Base-by-base conservation (phyloP, 441 rosid species). In the Adansonia rubrostipa region DNA sequence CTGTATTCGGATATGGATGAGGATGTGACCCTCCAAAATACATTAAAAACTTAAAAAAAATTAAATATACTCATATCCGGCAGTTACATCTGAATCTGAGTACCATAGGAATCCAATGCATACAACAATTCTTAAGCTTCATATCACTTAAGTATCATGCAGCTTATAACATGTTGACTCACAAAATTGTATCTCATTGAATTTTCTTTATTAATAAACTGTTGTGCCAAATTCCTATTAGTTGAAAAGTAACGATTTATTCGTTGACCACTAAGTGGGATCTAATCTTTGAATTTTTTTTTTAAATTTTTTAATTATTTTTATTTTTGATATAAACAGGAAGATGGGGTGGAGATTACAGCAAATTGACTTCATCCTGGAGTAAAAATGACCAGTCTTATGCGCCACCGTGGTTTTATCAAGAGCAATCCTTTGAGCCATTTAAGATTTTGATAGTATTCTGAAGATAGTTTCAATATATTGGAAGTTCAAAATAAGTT, bases 301-400 rank as follows among this genome's bases (percentile, higher is more conserved):
- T 19, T 57, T 20, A 11, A 28, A 28, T n/a, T n/a, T n/a, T n/a
- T n/a, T n/a, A n/a, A n/a, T n/a, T n/a, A 28, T 6, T 4, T 19
- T 57, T 20, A 11, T 13, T 62, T 13, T 58, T 20, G 11, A 57
- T 47, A 73, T 20, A 73, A 73, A 44, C 86, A 89, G 96, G 92
- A 91, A 74, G 89, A 86, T 10, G 91, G 86, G 75, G 91, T 85
- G 72, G 81, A 89, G 71, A 80, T 90, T 73, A 93, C 91, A 74
- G 91, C 89, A 71, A 93, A 93, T 85, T 86, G 94, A 51, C 84
- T 91, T 84, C 97, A 93, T 85, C 97, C 94, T 2, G 96, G 97
- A 81, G 73, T 80, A 73, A 91, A 91, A 73, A 78, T 75, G 45
- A 93, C 94, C 80, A 93, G 89, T 84, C 86, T 93, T 63, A 36